Evolutionary conservation across 2,329 filamentous ascomycete species (phyloP), one percentile per base, ranked within the genome.

Genomic region (Colletotrichum paranaense): DNA sequence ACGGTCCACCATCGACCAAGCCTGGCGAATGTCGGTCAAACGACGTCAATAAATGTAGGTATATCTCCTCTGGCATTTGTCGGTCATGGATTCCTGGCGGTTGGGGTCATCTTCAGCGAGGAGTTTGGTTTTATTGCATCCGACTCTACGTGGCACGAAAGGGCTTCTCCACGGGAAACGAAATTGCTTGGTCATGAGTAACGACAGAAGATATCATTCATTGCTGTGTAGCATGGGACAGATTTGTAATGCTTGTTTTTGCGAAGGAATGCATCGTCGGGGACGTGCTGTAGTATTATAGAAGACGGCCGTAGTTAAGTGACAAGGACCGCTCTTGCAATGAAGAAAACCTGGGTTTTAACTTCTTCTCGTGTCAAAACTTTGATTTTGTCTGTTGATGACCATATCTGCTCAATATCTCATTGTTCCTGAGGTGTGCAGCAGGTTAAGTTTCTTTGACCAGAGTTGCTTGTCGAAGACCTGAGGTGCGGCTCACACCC

Each of bases 71-170:
- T 84, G 80, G 82, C 81, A 82, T 82, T 78, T 76, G 75, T 82
- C 76, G 80, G 78, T 86, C 78, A 75, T 75, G 84, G 80, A 80
- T 81, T 83, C 82, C 73, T 62, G 63, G 58, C 69, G 68, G 62
- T 73, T 62, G 68, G 68, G 55, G 68, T 67, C 72, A 74, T 82
- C 81, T 82, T 82, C 79, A 89, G 87, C 87, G 83, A 84, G 88
- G 88, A 83, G 87, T 89, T 86, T 81, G 83, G 85, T 81, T 79
- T 81, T 78, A 77, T 77, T 74, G 68, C 76, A 77, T 82, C 78
- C 81, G 82, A 82, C 81, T 82, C 82, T 83, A 82, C 83, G 85
- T 85, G 85, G 85, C 83, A 84, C 81, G 86, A 87, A 87, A 86
- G 83, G 79, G 82, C 82, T 85, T 85, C 82, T 83, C 82, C 82